phyloP scores from a whole-genome alignment of 192 early-diverging fungal species.

The Coemansia umbellata region DNA sequence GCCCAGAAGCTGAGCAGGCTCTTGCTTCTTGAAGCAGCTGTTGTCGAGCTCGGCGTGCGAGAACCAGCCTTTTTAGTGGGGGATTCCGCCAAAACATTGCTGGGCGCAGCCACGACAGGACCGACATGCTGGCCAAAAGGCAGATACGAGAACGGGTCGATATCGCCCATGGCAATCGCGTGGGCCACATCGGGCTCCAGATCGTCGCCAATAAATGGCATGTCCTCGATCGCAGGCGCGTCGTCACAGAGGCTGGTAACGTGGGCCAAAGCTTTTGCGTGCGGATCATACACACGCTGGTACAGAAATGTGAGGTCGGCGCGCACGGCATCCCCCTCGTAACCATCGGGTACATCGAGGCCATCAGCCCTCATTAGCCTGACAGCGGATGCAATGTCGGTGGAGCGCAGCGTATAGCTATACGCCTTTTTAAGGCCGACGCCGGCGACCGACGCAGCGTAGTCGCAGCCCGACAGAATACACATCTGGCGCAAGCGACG shows the following conservation, averaged over 20 bases:
- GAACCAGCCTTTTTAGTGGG: background rate
- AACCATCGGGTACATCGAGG: slow-evolving; percentile 57
- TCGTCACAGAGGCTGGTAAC: slow-evolving; percentile 52
- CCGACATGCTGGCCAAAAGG: slow-evolving; percentile 32
- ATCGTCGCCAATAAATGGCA: slow-evolving; percentile 58
- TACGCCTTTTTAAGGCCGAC: slow-evolving; percentile 85
- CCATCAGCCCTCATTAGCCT: slow-evolving; percentile 51
- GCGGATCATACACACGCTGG: slow-evolving; percentile 85
- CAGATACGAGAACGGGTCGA: slow-evolving; percentile 59
- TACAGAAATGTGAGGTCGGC: slow-evolving; percentile 88
- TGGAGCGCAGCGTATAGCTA: slow-evolving; percentile 43
- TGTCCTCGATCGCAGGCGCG: slow-evolving; percentile 31
- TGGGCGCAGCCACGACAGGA: background rate
- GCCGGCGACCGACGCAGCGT: slow-evolving; percentile 75
- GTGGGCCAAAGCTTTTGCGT: slow-evolving; percentile 46
- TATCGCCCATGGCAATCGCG: slow-evolving; percentile 57
- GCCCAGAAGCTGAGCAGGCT: slow-evolving; percentile 26
- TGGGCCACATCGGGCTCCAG: slow-evolving; percentile 52
- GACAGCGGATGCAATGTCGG: slow-evolving; percentile 61
- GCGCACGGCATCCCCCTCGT: slow-evolving; percentile 61
- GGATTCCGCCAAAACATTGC: background rate
- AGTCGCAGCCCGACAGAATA: slow-evolving; percentile 98
- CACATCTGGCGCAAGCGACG: slow-evolving; percentile 80
- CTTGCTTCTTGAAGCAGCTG: too few species aligned
- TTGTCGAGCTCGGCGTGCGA: too few species aligned